phyloP scores from a whole-genome alignment of 805 yeast genomes.

The Candida fluviatilis region DNA sequence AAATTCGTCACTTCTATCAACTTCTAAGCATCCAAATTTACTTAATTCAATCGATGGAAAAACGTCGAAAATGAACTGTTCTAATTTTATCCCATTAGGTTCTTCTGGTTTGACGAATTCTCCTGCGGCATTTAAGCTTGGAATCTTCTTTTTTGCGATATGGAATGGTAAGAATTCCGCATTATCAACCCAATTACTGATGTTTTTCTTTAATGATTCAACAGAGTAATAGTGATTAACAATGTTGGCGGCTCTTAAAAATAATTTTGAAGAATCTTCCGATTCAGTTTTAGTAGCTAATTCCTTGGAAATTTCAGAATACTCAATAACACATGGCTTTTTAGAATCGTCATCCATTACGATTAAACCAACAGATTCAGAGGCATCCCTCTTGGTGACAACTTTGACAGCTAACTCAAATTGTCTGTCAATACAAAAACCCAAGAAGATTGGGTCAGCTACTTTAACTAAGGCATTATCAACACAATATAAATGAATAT shows the following conservation, averaged over 20 bases:
- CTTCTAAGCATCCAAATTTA: conserved; percentile 90
- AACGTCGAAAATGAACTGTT: conserved; percentile 95
- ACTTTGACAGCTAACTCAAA: conserved; percentile 88
- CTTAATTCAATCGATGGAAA: conserved; percentile 70
- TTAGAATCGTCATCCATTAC: conserved; percentile 56
- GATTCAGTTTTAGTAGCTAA: conserved; percentile 65
- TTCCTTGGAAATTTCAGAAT: conserved; percentile 80
- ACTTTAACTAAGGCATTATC: conserved; percentile 89
- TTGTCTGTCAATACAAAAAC: conserved; percentile 67
- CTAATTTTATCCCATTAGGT: conserved; percentile 91
- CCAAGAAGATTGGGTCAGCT: conserved; percentile 88
- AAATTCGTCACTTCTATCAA: conserved; percentile 78
- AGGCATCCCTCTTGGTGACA: conserved; percentile 85
- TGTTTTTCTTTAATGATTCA: conserved; percentile 53
- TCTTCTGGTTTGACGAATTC: conserved; percentile 54
- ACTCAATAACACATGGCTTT: conserved; percentile 89
- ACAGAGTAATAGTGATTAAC: conserved; percentile 95
- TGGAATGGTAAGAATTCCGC: conserved; percentile 82
- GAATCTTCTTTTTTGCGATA: conserved; percentile 87
- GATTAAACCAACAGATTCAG: conserved; percentile 88
- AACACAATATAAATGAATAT: conserved; percentile 94
- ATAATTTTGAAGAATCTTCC: conserved; percentile 48
- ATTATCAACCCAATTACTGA: conserved; percentile 68
- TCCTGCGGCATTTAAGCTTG: conserved; percentile 45
- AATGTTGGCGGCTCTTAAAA: conserved; percentile 90